Base-by-base conservation (phyloP, 352 stramenopile species). In the Thalassiosira exigua region DNA sequence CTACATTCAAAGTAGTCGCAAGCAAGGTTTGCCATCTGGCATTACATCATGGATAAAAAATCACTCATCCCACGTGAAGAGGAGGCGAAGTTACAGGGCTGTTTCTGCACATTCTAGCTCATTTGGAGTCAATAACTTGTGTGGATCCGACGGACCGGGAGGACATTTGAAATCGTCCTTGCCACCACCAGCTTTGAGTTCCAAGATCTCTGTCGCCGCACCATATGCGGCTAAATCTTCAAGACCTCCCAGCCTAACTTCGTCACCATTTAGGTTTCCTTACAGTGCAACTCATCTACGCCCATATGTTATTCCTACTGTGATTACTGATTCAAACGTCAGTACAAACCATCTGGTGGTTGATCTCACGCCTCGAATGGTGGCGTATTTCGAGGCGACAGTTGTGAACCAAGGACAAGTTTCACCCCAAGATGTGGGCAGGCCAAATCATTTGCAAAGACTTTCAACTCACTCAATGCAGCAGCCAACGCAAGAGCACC, bases 321-420 rank as follows among this genome's bases (percentile, higher is more conserved):
- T 65, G 4, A 3, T 65, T 21, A n/a, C 27, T 17, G 39, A 27
- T 17, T 64, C 54, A 17, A 41, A 14, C 24, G 3, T 19, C 9
- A 54, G 27, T 21, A 48, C 11, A 26, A 32, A 17, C 4, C 27
- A 19, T 52, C 3, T 53, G 9, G 27, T 36, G 0, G 48, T 92
- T 3, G 70, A 92, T 69, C 67, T 94, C 29, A 92, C 82, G 32
- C 89, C 89, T 27, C 61, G 84, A 21, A 66, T 91, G 17, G 61
- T 91, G 24, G 80, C 80, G 1, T 94, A 94, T 56, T 94, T 85
- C 72, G 89, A 94, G 84, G 81, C 93, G 0, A 81, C 69, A 11
- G 91, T 94, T 65, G n/a, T 91, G 4, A 42, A 79, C 54, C 39
- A 59, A 17, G 39, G n/a, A n/a, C n/a, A n/a, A n/a, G n/a, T n/a